Base-by-base conservation (phyloP, 352 stramenopile genomes). In the Pythium oligandrum region DNA sequence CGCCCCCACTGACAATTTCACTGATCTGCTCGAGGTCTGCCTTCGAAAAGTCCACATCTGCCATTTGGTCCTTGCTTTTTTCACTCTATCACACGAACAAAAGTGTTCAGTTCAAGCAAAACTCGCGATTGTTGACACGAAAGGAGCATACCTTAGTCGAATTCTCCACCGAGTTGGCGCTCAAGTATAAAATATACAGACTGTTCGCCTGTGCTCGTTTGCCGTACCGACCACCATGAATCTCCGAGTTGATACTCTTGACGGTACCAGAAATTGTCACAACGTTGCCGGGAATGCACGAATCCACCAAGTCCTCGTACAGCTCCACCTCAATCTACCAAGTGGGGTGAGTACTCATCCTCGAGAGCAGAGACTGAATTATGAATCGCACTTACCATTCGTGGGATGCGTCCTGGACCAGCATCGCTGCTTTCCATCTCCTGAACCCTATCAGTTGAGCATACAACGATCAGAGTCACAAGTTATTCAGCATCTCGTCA, bases 121-220 rank as follows among this genome's bases (percentile, higher is more conserved):
- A 26, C 17, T 26, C 17, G 17, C 17, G 17, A 26, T 26, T 26
- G 17, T 26, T 26, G 40, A 55, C 6, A 55, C 37, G 11, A 6
- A 47, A 6, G n/a, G 26, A 44, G n/a, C 45, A 10, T 30, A 59
- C 48, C 50, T 71, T 79, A 40, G 69, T 56, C 17, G 50, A 57
- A 48, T 71, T 68, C 12, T 68, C 75, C 39, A 97, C 83, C 0
- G 79, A 90, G 71, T 96, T 91, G 6, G 71, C 93, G 44, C 86
- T 75, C 7, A 98, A 66, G 59, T 96, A 98, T 0, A 98, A 67
- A 57, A 96, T 77, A 59, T 93, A 97, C 9, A 96, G 86, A 51
- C 75, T 89, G 11, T 75, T 92, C 37, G 85, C 73, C 44, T 86
- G 71, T 2, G 83, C 87, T 37, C 76, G 65, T 66, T 95, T 97